Evolutionary conservation across 768 basidiomycete species (phyloP).

Genomic region (Amanita molliuscula): DNA sequence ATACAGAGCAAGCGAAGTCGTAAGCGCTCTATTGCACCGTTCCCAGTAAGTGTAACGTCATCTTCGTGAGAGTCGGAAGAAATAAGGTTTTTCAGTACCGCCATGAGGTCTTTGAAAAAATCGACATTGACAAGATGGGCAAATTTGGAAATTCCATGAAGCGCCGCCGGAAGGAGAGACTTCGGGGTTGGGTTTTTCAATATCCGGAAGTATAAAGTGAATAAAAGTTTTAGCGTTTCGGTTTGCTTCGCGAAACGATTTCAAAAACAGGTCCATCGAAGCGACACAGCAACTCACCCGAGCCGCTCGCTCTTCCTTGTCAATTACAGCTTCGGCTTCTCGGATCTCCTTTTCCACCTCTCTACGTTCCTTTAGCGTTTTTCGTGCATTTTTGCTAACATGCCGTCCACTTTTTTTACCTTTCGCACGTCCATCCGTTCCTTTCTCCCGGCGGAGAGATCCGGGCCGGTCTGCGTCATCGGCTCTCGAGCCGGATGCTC

Average conservation of each 20-base stretch:
- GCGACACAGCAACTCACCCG: slow-evolving; percentile 46
- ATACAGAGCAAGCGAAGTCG: slow-evolving; percentile 73
- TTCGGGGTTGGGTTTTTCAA: slow-evolving; percentile 78
- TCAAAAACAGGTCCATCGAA: slow-evolving; percentile 1
- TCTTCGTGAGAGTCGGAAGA: slow-evolving; percentile 33
- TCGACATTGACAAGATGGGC: slow-evolving; percentile 97
- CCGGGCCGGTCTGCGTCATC: slow-evolving; percentile 35
- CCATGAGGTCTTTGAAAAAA: slow-evolving; percentile 93
- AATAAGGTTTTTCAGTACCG: slow-evolving; percentile 74
- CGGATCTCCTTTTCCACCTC: slow-evolving; percentile 87
- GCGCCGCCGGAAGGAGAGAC: slow-evolving; percentile 72
- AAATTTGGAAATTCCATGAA: slow-evolving; percentile 88
- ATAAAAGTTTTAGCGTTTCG: slow-evolving; percentile 94
- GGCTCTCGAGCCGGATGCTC: slow-evolving; percentile 61
- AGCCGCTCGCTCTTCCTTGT: slow-evolving; percentile 78
- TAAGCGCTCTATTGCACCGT: slow-evolving; percentile 26
- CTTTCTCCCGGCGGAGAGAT: slow-evolving; percentile 34
- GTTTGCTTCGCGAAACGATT: slow-evolving; percentile 59
- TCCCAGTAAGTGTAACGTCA: slow-evolving; percentile 24
- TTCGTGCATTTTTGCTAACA: slow-evolving; percentile 87
- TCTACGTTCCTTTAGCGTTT: slow-evolving; percentile 77
- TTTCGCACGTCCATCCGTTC: slow-evolving; percentile 35
- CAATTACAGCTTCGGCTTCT: slow-evolving; percentile 90
- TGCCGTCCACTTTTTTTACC: slow-evolving; percentile 55
- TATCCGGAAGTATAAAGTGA: slow-evolving; percentile 94